Percentiles rank a stretch among this genome's conserved stretches.
These are phyloP conservation scores for Alternaria triticina DNA, from an alignment of 2,329 filamentous ascomycete genomes.

Conservation along the genomic window DNA sequence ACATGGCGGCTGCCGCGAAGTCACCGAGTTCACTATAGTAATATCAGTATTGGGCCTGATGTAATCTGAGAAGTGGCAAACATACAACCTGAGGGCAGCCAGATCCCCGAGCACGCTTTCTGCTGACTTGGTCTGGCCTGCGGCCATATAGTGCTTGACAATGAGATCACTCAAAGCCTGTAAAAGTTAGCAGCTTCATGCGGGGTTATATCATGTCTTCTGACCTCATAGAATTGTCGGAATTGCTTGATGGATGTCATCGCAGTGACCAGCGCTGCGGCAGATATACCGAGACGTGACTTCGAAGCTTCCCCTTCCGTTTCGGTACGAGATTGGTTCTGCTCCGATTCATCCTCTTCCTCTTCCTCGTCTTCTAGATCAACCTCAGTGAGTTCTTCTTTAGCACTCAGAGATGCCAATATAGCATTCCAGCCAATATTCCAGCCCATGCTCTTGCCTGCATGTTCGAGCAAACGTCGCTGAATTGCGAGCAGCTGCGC, in stretches of 20 bases:
- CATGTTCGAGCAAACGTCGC: constrained; percentile 76
- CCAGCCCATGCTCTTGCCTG: constrained; percentile 77
- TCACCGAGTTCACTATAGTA: constrained; percentile 66
- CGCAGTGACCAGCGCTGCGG: constrained; percentile 39
- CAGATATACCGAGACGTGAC: constrained; percentile 38
- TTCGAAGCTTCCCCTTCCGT: constrained; percentile 3
- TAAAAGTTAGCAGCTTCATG: constrained; percentile 53
- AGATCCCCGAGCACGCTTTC: constrained; percentile 83
- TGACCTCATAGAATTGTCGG: constrained; percentile 50
- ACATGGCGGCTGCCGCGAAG: constrained; percentile 73
- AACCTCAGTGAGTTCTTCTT: constrained; percentile 46
- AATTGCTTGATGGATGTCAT: constrained; percentile 48
- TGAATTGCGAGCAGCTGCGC: constrained; percentile 84
- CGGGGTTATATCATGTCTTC: background rate
- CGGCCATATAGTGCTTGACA: constrained; percentile 80
- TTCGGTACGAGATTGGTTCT: background rate
- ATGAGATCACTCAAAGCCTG: constrained; percentile 84
- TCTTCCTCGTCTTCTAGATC: constrained; percentile 39
- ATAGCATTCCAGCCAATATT: constrained; percentile 71
- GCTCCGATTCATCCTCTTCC: constrained; percentile 18
- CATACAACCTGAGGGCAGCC: constrained; percentile 76
- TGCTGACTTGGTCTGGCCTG: constrained; percentile 77
- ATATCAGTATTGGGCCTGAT: constrained; percentile 9
- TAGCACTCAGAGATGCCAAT: constrained; percentile 29
- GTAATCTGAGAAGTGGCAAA: background rate